Base-by-base conservation (phyloP, 176 grass and related monocot genomes). In the Aegilops sharonensis region DNA sequence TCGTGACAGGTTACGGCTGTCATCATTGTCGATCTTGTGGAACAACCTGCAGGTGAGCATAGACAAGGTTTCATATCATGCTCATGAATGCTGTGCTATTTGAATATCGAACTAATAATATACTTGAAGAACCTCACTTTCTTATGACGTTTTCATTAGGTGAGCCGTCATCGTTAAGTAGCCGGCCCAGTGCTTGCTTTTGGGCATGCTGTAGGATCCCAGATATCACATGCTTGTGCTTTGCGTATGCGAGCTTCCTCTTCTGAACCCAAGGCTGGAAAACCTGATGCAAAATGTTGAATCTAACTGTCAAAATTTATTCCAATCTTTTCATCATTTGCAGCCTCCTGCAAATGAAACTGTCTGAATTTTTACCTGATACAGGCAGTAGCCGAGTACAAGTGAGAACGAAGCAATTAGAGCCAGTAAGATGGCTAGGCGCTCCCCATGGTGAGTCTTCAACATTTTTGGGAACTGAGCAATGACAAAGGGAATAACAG, bases 261-360 rank as follows among this genome's bases (percentile, higher is more conserved):
- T 80, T 88, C 75, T 99, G 97, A 80, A 99, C 88, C 97, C 92
- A 95, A 82, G 97, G 97, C 83, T 96, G 97, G 88, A 99, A 94
- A 82, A 99, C 88, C 94, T 99, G 92, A 68, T 80, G 66, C 82
- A 91, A 39, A 39, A 72, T 40, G 54, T 68, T 36, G 20, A 50
- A 74, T 83, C 12, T 18, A 42, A 77, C 18, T 43, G 70, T 88
- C 69, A 85, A 64, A 87, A 60, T 64, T 43, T 37, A 67, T 29
- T 78, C 62, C 40, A 86, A 20, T 64, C 32, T 42, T 78, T 24
- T 14, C 30, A 60, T 18, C 29, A 2, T 50, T 43, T 40, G 24
- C 48, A 75, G 9, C 32, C 65, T 34, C 25, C 61, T 68, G 13
- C 42, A 75, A 83, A 52, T 24, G 48, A 63, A 63, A 20, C 43